Conservation (phyloP, 257 asterid species). For the Coffea eugenioides region DNA sequence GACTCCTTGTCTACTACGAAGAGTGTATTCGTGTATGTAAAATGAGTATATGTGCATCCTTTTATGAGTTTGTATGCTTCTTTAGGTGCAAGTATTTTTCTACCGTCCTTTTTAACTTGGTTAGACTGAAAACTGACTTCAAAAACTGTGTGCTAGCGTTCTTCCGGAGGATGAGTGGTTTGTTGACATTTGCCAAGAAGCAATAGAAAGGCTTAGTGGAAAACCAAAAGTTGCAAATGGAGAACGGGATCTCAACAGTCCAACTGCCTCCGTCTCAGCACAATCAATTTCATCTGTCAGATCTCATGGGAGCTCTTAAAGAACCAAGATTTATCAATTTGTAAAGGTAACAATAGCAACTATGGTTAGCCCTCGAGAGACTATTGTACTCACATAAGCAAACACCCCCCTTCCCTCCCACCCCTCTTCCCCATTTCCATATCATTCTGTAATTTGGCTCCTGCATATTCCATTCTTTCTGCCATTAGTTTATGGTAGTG, state of each 20-base stretch:
- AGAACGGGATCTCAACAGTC: conserved; percentile 88
- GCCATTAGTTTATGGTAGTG: neutral
- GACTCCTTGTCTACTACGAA: neutral
- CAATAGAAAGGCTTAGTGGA: conserved; percentile 88
- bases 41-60: neutral
- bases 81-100: neutral
- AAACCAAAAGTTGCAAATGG: conserved; percentile 75
- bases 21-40: neutral
- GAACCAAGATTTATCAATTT: conserved; percentile 16
- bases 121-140: conserved; percentile 9
- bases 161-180: conserved; percentile 98
- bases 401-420: neutral
- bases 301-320: conserved; percentile 90
- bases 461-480: neutral
- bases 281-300: conserved; percentile 86
- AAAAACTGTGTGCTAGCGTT: conserved; percentile 46
- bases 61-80: neutral
- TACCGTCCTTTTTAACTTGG: neutral
- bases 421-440: neutral
- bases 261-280: conserved; percentile 97
- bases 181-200: conserved; percentile 78
- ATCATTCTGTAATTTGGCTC: neutral
- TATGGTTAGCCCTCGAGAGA: neutral
- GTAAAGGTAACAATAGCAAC: conserved; percentile 19
- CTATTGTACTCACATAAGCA: neutral